phyloP scores from a whole-genome alignment of 495 filamentous ascomycete genomes.

The Evernia prunastri region DNA sequence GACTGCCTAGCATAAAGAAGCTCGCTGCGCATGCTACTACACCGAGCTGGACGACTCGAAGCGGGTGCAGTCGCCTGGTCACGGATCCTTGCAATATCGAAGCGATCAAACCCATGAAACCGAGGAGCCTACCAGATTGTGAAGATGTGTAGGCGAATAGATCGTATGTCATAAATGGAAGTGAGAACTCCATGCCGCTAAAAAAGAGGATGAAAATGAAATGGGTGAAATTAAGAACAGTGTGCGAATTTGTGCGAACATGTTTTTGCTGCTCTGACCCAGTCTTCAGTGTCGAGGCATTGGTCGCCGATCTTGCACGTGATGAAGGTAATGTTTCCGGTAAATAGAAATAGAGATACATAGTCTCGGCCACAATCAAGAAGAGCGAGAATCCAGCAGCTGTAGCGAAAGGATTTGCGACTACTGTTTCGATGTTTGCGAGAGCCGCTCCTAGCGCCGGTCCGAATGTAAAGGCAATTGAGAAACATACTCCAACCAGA shows the following conservation, averaged over 20 bases:
- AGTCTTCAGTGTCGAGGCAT: slow-evolving; percentile 4
- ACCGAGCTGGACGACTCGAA: slow-evolving; percentile 70
- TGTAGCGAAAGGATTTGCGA: slow-evolving; percentile 86
- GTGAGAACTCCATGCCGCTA: slow-evolving; percentile 91
- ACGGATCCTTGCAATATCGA: slow-evolving; percentile 82
- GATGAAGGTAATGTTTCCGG: slow-evolving; percentile 75
- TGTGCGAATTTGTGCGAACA: slow-evolving; percentile 67
- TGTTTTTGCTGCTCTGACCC: slow-evolving; percentile 8
- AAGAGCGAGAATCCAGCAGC: slow-evolving; percentile 78
- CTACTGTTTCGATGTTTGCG: slow-evolving; percentile 63
- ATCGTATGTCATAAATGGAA: slow-evolving; percentile 95
- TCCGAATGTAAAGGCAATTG: slow-evolving; percentile 93
- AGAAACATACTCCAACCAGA: slow-evolving; percentile 92
- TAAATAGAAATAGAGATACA: slow-evolving; percentile 78
- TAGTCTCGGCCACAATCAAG: slow-evolving; percentile 77
- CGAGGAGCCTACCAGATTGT: slow-evolving; percentile 80
- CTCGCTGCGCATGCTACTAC: slow-evolving; percentile 68
- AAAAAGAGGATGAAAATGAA: slow-evolving; percentile 93
- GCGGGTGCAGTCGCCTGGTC: slow-evolving; percentile 71
- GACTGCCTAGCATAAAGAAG: slow-evolving; percentile 71
- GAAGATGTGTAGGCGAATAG: slow-evolving; percentile 74
- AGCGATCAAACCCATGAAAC: slow-evolving; percentile 88
- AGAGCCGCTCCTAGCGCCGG: slow-evolving; percentile 85
- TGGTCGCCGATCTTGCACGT: slow-evolving; percentile 15
- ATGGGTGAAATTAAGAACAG: slow-evolving; percentile 79